These are phyloP conservation scores for Venturia carpophila DNA, from an alignment of 2,329 filamentous ascomycete species.

Conservation along the genomic window DNA sequence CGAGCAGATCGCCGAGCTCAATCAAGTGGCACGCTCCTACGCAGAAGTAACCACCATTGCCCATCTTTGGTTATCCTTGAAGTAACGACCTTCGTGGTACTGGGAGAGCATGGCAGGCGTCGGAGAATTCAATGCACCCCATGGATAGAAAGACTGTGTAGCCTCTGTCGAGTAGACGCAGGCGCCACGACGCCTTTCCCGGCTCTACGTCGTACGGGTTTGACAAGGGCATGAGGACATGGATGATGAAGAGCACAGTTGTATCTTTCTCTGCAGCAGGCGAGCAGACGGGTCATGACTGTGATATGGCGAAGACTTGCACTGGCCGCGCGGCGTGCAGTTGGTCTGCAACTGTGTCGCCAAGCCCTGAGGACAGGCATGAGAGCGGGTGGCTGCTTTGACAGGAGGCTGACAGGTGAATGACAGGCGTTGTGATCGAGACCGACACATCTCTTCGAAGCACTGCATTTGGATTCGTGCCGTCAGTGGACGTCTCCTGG, in stretches of 20 bases:
- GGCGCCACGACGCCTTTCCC: background rate
- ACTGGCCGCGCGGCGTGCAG: background rate
- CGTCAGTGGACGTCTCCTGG: background rate
- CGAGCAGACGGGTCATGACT: background rate
- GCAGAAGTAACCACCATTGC: background rate
- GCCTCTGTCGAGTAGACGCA: background rate
- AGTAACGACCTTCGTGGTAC: background rate
- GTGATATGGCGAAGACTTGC: background rate
- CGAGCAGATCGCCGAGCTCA: background rate
- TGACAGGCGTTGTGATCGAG: conserved; percentile 11
- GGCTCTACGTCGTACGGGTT: background rate
- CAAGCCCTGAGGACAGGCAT: background rate
- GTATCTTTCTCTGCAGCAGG: background rate
- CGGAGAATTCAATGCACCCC: background rate
- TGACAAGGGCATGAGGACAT: background rate
- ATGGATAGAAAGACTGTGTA: background rate
- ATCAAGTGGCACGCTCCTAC: background rate
- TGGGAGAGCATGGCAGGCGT: background rate
- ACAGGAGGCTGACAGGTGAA: background rate
- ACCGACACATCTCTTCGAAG: background rate
- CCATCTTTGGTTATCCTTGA: background rate
- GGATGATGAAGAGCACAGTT: background rate
- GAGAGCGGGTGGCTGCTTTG: conserved; percentile 10
- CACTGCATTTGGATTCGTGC: background rate
- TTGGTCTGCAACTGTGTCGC: background rate